Evolutionary conservation across 2,329 filamentous ascomycete genomes (phyloP).

Genomic region (Nemania sp.): DNA sequence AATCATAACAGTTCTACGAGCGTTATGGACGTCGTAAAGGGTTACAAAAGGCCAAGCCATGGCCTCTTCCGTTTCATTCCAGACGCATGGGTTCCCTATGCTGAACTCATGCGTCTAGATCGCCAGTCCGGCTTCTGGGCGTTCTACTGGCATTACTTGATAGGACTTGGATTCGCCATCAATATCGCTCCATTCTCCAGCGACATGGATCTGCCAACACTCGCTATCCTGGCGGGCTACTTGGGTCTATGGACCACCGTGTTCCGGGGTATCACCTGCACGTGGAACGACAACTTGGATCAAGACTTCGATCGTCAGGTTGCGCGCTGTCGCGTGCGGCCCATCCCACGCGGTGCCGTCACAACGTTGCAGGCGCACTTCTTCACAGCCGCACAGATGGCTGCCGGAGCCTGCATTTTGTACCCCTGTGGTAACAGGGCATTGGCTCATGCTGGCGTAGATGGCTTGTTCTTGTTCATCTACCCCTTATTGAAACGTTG

Average conservation of each 20-base stretch:
- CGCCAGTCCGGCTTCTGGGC: conserved; percentile 56
- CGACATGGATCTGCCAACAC: background rate
- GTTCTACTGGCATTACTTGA: conserved; percentile 54
- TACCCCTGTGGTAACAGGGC: conserved; percentile 30
- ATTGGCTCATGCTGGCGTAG: conserved; percentile 15
- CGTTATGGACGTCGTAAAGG: background rate
- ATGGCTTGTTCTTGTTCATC: conserved; percentile 45
- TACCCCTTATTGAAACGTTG: conserved; percentile 57
- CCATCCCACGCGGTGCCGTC: conserved; percentile 54
- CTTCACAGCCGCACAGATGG: conserved; percentile 47
- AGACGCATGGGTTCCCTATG: conserved; percentile 54
- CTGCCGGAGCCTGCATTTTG: conserved; percentile 35
- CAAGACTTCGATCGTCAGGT: conserved; percentile 57
- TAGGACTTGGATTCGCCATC: conserved; percentile 41
- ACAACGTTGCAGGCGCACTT: conserved; percentile 37
- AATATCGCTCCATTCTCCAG: conserved; percentile 4
- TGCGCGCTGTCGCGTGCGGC: conserved; percentile 53
- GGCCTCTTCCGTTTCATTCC: conserved; percentile 14
- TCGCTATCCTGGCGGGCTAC: background rate
- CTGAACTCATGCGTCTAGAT: conserved; percentile 53
- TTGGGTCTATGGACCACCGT: conserved; percentile 44
- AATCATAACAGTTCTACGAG: too few species aligned
- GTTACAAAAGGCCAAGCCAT: conserved; percentile 7
- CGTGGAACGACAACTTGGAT: conserved; percentile 61
- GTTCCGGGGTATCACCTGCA: conserved; percentile 55